A percentile compares a stretch with the other conserved stretches of the same genome.
These are phyloP conservation scores for Penicillium capsulatum DNA, from an alignment of 2,329 filamentous ascomycete species.

Conservation along the genomic window DNA sequence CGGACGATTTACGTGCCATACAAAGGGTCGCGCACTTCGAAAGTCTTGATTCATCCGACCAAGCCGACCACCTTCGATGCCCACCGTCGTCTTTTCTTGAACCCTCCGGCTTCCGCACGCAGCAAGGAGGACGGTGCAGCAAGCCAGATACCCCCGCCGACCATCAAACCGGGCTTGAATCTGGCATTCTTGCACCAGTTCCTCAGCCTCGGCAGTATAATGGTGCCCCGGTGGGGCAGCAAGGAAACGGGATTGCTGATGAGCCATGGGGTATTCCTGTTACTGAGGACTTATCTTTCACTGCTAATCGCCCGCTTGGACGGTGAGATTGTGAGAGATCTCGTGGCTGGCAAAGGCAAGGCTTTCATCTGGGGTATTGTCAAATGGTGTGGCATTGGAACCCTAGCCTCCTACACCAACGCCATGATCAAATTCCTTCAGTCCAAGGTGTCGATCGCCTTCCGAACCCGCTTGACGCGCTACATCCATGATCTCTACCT, in stretches of 20 bases:
- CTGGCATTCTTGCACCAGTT: constrained; percentile 96
- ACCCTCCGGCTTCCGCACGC: constrained; percentile 78
- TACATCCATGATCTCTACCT: constrained; percentile 98
- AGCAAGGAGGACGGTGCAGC: constrained; percentile 60
- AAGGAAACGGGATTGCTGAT: constrained; percentile 90
- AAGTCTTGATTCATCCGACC: constrained; percentile 84
- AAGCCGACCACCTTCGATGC: constrained; percentile 95
- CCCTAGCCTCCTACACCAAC: constrained; percentile 93
- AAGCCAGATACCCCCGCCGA: constrained; percentile 71
- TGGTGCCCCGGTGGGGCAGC: constrained; percentile 92
- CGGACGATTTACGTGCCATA: constrained; percentile 94
- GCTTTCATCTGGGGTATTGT: constrained; percentile 81
- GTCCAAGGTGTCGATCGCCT: constrained; percentile 96
- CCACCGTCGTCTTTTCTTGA: constrained; percentile 85
- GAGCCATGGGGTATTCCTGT: constrained; percentile 82
- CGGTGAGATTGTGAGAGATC: constrained; percentile 90
- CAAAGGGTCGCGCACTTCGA: constrained; percentile 69
- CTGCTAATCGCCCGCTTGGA: constrained; percentile 88
- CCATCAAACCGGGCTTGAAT: constrained; percentile 91
- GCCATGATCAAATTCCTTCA: constrained; percentile 99
- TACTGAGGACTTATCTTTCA: constrained; percentile 90
- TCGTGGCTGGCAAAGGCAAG: constrained; percentile 91
- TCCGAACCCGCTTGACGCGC: constrained; percentile 86
- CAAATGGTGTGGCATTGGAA: constrained; percentile 94
- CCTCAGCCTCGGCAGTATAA: constrained; percentile 90